Conservation (phyloP, 73 alveolate species). For the Paramecium caudatum region DNA sequence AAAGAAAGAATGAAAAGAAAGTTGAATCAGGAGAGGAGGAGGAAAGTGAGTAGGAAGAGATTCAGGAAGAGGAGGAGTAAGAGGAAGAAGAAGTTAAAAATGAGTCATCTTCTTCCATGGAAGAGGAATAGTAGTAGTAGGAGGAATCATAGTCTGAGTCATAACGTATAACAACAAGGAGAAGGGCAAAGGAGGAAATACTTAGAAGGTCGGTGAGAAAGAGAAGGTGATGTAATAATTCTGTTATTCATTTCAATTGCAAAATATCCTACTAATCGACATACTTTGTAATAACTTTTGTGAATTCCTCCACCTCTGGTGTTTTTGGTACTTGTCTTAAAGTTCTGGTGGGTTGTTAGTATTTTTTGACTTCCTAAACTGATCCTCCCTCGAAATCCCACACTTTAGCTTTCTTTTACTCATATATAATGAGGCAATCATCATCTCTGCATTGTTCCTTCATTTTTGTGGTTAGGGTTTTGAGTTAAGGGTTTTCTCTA, state of each 20-base stretch:
- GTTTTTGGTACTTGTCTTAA: constrained; percentile 6
- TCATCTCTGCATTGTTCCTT: constrained; percentile 26
- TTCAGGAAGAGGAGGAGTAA: not conserved
- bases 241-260: constrained; percentile 7
- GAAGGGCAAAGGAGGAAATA: constrained; percentile 32
- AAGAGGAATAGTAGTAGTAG: too few relatives aligned
- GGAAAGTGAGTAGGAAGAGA: not conserved
- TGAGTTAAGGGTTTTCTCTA: not conserved
- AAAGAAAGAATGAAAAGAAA: not conserved
- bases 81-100: constrained; percentile 17
- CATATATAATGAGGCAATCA: constrained; percentile 28
- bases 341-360: not conserved
- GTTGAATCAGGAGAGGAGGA: not conserved
- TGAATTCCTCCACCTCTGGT: not conserved
- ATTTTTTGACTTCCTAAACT: not conserved
- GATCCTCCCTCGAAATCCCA: constrained; percentile 8
- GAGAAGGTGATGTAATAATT: not conserved
- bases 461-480: not conserved
- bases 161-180: not conserved
- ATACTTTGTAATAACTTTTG: not conserved
- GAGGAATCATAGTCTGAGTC: not conserved
- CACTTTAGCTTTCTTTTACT: not conserved
- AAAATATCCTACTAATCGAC: not conserved
- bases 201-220: constrained; percentile 3
- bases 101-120: constrained; percentile 4